Conservation (phyloP, 495 filamentous ascomycete genomes). For the Cairneyella variabilis region DNA sequence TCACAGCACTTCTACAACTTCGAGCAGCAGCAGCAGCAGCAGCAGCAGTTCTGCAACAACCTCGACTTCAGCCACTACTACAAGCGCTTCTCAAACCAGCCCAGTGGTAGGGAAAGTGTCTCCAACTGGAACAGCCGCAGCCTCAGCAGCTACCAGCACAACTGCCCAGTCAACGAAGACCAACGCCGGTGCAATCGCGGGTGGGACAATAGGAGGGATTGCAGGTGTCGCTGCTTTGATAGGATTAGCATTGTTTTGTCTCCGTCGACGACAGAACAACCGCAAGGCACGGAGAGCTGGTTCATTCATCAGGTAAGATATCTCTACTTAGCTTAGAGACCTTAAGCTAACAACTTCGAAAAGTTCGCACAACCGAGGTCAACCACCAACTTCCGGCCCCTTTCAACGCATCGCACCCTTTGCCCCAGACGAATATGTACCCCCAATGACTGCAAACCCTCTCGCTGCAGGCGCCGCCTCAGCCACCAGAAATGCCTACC, state of each 20-base stretch:
- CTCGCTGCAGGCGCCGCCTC: neutral
- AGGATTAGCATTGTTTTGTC: neutral
- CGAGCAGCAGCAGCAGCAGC: neutral
- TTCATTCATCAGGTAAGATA: constrained; percentile 8
- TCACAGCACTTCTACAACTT: neutral
- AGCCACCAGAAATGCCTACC: neutral
- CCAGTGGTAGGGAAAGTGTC: neutral
- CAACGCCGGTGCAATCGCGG: constrained; percentile 9
- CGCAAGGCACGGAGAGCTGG: constrained; percentile 1
- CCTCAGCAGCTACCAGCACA: neutral
- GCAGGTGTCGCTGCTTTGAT: constrained; percentile 1
- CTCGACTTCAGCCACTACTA: neutral
- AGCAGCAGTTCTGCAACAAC: neutral
- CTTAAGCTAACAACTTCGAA: neutral
- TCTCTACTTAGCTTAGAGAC: neutral
- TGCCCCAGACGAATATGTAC: too few species aligned
- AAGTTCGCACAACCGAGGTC: neutral
- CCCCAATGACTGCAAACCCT: too few species aligned
- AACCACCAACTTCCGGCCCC: constrained; percentile 7
- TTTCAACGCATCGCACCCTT: constrained; percentile 16
- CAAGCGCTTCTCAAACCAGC: neutral
- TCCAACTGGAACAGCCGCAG: neutral
- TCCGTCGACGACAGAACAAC: constrained; percentile 9
- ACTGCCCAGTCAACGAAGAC: constrained; percentile 5
- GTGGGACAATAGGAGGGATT: constrained; percentile 6